Evolutionary conservation across 306 rosid genomes (phyloP).

Genomic region (Gillenia trifoliata): DNA sequence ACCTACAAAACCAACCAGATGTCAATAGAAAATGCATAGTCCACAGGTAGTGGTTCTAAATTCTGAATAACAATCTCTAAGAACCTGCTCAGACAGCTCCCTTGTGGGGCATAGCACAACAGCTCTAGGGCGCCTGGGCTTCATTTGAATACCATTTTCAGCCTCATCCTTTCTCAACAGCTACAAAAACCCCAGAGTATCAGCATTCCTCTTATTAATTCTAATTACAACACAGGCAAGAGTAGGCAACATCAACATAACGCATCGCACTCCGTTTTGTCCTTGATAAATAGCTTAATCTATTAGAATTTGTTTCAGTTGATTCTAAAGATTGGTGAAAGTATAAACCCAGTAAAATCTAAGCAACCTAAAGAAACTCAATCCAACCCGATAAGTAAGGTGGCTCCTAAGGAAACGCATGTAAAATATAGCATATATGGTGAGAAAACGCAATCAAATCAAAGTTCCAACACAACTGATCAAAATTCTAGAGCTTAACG

Average conservation of each 20-base stretch:
- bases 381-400: not conserved
- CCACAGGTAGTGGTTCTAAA: conserved; percentile 5
- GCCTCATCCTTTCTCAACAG: conserved; percentile 80
- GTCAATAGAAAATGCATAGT: conserved; percentile 22
- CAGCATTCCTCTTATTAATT: not conserved
- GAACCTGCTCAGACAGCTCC: conserved; percentile 93
- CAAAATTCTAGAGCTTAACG: not conserved
- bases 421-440: not conserved
- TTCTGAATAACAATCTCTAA: conserved; percentile 4
- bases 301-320: not conserved
- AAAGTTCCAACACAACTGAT: not conserved
- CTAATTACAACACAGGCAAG: not conserved
- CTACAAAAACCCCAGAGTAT: conserved; percentile 33
- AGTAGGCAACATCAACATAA: not conserved
- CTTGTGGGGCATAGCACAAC: conserved; percentile 89
- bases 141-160: conserved; percentile 58
- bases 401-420: not conserved
- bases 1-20: conserved; percentile 46
- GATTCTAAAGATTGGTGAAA: not conserved
- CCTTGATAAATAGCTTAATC: not conserved
- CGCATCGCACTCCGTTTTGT: not conserved
- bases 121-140: conserved; percentile 87
- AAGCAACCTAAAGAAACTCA: not conserved
- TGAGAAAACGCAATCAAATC: not conserved
- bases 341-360: not conserved